These are phyloP conservation scores for Neolentinus lepideus DNA, from an alignment of 1,284 basidiomycete genomes.

Conservation along the genomic window DNA sequence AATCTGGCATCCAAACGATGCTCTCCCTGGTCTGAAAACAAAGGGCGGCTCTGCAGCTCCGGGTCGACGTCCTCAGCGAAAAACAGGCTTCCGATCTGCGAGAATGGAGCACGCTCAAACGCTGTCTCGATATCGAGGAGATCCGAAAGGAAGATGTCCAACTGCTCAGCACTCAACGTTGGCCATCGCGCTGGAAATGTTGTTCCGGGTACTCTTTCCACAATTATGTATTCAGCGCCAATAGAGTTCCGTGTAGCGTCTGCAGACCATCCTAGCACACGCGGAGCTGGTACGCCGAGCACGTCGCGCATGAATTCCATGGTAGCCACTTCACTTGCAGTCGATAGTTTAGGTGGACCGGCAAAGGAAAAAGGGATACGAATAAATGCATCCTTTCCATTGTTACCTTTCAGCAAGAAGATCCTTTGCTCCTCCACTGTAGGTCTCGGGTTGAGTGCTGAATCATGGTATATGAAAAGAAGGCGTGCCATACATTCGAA, in stretches of 20 bases:
- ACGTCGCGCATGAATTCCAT: constrained; percentile 24
- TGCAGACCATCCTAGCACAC: constrained; percentile 24
- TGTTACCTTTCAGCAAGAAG: constrained; percentile 24
- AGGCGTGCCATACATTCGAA: not conserved
- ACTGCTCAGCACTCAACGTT: constrained; percentile 9
- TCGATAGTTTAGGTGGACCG: constrained; percentile 22
- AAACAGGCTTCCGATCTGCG: constrained; percentile 28
- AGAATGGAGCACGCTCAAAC: constrained; percentile 17
- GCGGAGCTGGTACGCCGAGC: constrained; percentile 24
- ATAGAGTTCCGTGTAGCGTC: constrained; percentile 17
- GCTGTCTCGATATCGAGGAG: constrained; percentile 16
- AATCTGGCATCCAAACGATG: constrained; percentile 2
- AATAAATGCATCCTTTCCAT: constrained; percentile 21
- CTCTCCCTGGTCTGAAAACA: constrained; percentile 8
- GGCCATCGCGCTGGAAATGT: constrained; percentile 10
- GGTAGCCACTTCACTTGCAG: constrained; percentile 34
- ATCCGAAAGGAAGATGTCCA: not conserved
- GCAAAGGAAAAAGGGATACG: constrained; percentile 23
- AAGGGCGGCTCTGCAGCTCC: constrained; percentile 12
- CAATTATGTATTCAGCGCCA: constrained; percentile 30
- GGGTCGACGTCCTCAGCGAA: constrained; percentile 24
- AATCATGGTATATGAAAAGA: not conserved
- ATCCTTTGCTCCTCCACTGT: constrained; percentile 26
- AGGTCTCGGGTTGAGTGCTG: constrained; percentile 4
- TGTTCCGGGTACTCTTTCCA: constrained; percentile 25